These are phyloP conservation scores for Lactifluus pinguis DNA, from an alignment of 768 basidiomycete species.

Conservation along the genomic window DNA sequence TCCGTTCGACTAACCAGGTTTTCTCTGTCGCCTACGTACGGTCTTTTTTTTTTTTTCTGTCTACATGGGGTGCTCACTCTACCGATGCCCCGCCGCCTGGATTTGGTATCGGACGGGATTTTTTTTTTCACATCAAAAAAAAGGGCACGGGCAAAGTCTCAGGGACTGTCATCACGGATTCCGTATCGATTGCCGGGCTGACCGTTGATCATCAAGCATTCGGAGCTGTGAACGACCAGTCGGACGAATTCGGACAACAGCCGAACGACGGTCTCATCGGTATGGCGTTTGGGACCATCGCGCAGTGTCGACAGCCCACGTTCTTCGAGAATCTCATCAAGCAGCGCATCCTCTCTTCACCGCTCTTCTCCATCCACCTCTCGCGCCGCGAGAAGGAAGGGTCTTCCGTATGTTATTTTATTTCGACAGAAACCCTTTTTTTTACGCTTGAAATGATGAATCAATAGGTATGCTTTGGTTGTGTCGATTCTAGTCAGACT, in stretches of 20 bases:
- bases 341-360: constrained; percentile 31
- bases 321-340: constrained; percentile 57
- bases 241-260: constrained; percentile 39
- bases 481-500: constrained; percentile 32
- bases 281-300: constrained; percentile 51
- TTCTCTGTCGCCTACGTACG: constrained; percentile 41
- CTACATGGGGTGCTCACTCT: not conserved
- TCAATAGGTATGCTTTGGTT: constrained; percentile 34
- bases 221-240: constrained; percentile 40
- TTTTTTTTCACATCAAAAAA: not conserved
- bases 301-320: constrained; percentile 37
- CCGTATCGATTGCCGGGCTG: constrained; percentile 39
- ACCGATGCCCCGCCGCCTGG: no score
- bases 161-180: constrained; percentile 43
- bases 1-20: constrained; percentile 21
- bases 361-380: constrained; percentile 53
- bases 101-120: not conserved
- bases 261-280: constrained; percentile 55
- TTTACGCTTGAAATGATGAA: no score
- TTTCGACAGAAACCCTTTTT: no score
- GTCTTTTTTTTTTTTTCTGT: not conserved
- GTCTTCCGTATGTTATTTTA: constrained; percentile 34
- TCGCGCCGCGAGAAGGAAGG: constrained; percentile 33
- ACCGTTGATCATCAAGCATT: constrained; percentile 43
- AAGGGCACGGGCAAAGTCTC: constrained; percentile 46